A percentile compares a stretch with the other conserved stretches of the same genome.
Evolutionary conservation across 768 basidiomycete genomes (phyloP).

Genomic region (Tricholoma sp.): DNA sequence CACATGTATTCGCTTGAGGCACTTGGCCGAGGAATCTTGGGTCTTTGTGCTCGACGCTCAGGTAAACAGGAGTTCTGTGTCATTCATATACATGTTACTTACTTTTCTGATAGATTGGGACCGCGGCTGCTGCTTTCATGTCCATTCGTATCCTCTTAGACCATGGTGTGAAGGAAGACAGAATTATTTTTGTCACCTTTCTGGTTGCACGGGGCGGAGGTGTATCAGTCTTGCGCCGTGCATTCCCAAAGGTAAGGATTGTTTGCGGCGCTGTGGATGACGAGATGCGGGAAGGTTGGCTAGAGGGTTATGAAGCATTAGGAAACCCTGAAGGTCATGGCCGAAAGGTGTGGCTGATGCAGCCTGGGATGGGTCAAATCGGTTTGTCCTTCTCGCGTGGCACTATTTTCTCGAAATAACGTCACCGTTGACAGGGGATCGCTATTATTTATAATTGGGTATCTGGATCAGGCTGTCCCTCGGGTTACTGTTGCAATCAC

Average conservation of each 20-base stretch:
- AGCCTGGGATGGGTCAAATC: slow-evolving; percentile 87
- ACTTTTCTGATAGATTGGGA: slow-evolving; percentile 63
- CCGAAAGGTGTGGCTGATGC: slow-evolving; percentile 74
- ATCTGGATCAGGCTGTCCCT: neutral
- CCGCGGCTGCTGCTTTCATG: slow-evolving; percentile 92
- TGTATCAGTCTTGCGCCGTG: slow-evolving; percentile 66
- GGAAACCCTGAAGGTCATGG: slow-evolving; percentile 44
- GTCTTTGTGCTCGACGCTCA: slow-evolving; percentile 92
- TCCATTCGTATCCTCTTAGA: slow-evolving; percentile 90
- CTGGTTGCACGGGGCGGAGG: slow-evolving; percentile 83
- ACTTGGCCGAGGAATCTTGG: slow-evolving; percentile 62
- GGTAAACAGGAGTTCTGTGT: slow-evolving; percentile 28
- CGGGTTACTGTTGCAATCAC: neutral
- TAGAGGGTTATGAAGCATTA: slow-evolving; percentile 50
- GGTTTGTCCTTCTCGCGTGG: slow-evolving; percentile 39
- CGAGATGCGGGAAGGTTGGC: slow-evolving; percentile 69
- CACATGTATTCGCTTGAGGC: slow-evolving; percentile 57
- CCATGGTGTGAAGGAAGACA: slow-evolving; percentile 81
- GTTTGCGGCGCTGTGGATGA: slow-evolving; percentile 84
- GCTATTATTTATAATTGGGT: slow-evolving; percentile 30
- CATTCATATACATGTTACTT: neutral
- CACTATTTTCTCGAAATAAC: neutral
- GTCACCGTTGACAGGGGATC: slow-evolving; percentile 25
- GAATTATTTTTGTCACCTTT: slow-evolving; percentile 88
- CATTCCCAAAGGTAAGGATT: slow-evolving; percentile 83